Evolutionary conservation across 1,284 basidiomycete species (phyloP), one percentile per base, ranked within the genome.

Genomic region (Fomitopsis betulina): DNA sequence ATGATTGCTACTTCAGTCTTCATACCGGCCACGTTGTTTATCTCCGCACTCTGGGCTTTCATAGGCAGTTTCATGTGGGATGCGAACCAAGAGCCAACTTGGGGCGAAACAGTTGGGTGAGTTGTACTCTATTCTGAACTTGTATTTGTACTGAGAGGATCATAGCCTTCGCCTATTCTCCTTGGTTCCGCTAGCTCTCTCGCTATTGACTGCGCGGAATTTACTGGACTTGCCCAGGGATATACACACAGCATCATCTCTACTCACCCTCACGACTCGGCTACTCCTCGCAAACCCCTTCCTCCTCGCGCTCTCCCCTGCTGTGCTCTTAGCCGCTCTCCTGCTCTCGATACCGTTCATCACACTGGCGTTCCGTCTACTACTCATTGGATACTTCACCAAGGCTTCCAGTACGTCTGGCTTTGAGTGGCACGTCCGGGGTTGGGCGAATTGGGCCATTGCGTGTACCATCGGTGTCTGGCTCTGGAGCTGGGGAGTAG

Each of bases 401-500:
- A 68, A 69, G 51, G 68, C 70, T 12, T 56, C 57, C 17, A 59
- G 55, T 17, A 62, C 64, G 42, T 65, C 64, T 9, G 69, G 70
- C 0, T 73, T 80, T 68, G 84, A 87, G 63, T 95, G 89, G 83
- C 88, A 93, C 68, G 77, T 95, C 12, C 71, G 78, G 32, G 82
- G 84, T n/a, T 92, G 89, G 79, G 93, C 93, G 0, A 86, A 91
- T 55, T 93, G 90, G 88, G 83, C 91, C 0, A 92, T 94, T 21
- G 79, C 82, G 45, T 79, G 81, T 3, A 83, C 88, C 0, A 75
- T 89, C 2, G 77, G 76, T 0, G 78, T 92, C 0, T 96, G 94
- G 92, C 72, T 95, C 1, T 98, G 94, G 94, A 91, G 84, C 10
- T 96, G 94, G 91, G 91, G 87, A 17, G 87, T 97, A 3, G 85